Evolutionary conservation across 768 basidiomycete species (phyloP), one percentile per base, ranked within the genome.

Genomic region (Lactarius vividus): DNA sequence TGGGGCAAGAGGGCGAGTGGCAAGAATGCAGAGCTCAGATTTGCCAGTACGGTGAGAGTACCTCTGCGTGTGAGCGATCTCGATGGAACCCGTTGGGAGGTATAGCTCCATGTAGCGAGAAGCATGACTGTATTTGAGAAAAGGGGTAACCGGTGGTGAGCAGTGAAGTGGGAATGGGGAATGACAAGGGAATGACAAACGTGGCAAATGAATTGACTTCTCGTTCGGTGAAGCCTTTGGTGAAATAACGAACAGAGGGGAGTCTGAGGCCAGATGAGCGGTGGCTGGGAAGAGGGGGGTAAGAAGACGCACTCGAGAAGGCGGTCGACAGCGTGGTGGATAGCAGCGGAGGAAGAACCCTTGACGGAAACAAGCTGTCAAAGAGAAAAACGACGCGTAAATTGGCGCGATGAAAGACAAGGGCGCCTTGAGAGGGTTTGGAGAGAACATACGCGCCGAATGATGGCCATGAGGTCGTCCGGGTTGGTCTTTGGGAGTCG

Each of bases 151-250:
- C 67, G 72, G 55, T 46, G 68, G 60, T 68, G 70, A 65, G 67
- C 67, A 70, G 70, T 66, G 67, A 16, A 59, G 4, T 40, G 63
- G 39, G 42, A 28, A 63, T 68, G 69, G 72, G 69, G 72, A 69
- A 74, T 65, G 67, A 69, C 70, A 71, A 71, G 69, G 60, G 29
- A 42, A 69, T 57, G 71, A 87, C 92, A 78, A 84, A 94, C 92
- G 92, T 94, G 78, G 92, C 88, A 75, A 94, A 94, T 61, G 92
- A 91, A 79, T 94, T 93, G 75, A 92, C 86, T 80, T 94, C 91
- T 72, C 91, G 88, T 80, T 91, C 88, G 71, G 83, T 85, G 76
- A 89, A 91, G 71, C 78, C 77, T 74, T 85, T 85, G 75, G 90
- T 82, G 77, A 90, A 92, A 74, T 88, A 91, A 69, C 87, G 87